A percentile compares a stretch with the other conserved stretches of the same genome.
Evolutionary conservation across 2,329 filamentous ascomycete species (phyloP).

Genomic region (Mycosphaerella arachidis): DNA sequence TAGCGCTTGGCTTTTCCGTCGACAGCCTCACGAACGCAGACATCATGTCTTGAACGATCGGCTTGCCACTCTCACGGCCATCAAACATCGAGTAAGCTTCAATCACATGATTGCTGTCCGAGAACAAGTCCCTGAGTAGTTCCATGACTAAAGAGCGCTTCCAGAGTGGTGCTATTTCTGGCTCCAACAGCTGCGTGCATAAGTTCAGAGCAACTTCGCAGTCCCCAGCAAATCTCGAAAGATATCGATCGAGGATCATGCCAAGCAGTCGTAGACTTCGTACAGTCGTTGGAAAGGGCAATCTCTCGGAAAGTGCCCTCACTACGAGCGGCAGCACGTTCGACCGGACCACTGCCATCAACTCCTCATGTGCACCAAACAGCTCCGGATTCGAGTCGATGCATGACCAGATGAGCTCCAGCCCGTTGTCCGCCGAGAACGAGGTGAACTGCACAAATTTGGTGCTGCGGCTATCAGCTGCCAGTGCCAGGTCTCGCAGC

Average conservation of each 20-base stretch:
- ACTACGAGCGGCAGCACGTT: slow-evolving; percentile 81
- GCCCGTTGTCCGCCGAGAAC: slow-evolving; percentile 74
- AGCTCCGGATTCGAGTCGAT: slow-evolving; percentile 79
- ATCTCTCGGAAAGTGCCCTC: slow-evolving; percentile 69
- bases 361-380: slow-evolving; percentile 74
- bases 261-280: slow-evolving; percentile 79
- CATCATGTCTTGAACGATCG: slow-evolving; percentile 75
- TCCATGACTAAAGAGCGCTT: slow-evolving; percentile 89
- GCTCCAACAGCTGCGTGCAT: slow-evolving; percentile 80
- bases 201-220: slow-evolving; percentile 78
- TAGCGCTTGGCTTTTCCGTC: slow-evolving; percentile 82
- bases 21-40: slow-evolving; percentile 88
- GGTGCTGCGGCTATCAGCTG: slow-evolving; percentile 78
- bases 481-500: slow-evolving; percentile 82
- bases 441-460: slow-evolving; percentile 76
- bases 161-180: slow-evolving; percentile 73
- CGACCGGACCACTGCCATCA: slow-evolving; percentile 70
- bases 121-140: slow-evolving; percentile 78
- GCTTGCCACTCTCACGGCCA: slow-evolving; percentile 63
- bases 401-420: slow-evolving; percentile 89
- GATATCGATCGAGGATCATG: slow-evolving; percentile 72
- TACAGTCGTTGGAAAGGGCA: slow-evolving; percentile 76
- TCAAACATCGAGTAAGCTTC: slow-evolving; percentile 81
- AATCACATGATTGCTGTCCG: slow-evolving; percentile 71
- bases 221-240: slow-evolving; percentile 69